Evolutionary conservation across 257 asterid species (phyloP), one percentile per base, ranked within the genome.

Genomic region (Solanum etuberosum): DNA sequence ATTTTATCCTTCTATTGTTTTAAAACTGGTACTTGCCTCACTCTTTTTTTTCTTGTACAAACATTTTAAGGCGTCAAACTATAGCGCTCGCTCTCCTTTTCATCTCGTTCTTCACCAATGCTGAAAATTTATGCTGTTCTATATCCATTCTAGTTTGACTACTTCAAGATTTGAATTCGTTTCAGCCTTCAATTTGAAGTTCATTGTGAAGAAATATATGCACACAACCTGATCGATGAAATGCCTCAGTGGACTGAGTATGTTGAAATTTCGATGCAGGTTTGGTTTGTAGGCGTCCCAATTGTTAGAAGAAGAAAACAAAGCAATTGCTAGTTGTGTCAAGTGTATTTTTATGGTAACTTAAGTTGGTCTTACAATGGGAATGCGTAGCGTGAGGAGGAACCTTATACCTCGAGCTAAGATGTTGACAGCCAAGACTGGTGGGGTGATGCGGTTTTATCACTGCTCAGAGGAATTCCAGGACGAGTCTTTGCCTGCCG

Each of bases 401-500:
- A 89, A 59, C 65, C 61, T 90, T 59, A 85, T 92, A 7, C 63
- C 21, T n/a, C 86, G 89, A 82, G 85, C 90, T 23, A 88, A 86
- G 65, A 61, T 65, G 61, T 83, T 88, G 4, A 82, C 67, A 35
- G 73, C 59, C n/a, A 83, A 40, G 78, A 87, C 37, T 54, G 89
- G 43, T 25, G 86, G 54, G 59, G 34, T 65, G 59, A 84, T 87
- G 91, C 59, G 87, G 21, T 40, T 86, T 48, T 84, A 86, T 88
- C 90, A 91, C 34, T 87, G 90, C 32, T 54, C 82, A 29, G 94
- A 87, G 80, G 87, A 91, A 34, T 83, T 85, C 78, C 89, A 88
- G 42, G 90, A 85, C 35, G 92, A 88, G 38, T 31, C 73, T 87
- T 88, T 90, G 6, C 88, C 96, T 83, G 85, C 91, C 7, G 98